These are phyloP conservation scores for Lepidopterella palustris DNA, from an alignment of 495 filamentous ascomycete species.

Conservation along the genomic window DNA sequence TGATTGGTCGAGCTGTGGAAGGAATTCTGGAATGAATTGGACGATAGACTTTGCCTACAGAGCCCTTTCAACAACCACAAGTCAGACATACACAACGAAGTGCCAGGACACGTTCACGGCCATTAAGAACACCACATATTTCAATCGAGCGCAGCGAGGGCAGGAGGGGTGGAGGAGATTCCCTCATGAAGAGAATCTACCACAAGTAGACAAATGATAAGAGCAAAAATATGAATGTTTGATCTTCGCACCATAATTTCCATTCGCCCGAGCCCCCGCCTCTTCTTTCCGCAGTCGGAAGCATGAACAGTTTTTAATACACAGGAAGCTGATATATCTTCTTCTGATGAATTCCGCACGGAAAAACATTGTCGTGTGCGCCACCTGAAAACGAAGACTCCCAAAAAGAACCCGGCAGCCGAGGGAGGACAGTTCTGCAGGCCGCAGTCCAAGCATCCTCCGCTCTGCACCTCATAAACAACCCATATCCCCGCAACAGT, in stretches of 20 bases:
- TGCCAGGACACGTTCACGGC: no score
- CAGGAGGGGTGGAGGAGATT: no score
- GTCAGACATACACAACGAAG: no score
- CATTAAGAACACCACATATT: no score
- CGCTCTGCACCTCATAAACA: not conserved
- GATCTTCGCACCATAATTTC: not conserved
- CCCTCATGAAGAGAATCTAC: no score
- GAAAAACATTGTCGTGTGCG: slow-evolving; percentile 1
- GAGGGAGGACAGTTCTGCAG: not conserved
- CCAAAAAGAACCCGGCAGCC: not conserved
- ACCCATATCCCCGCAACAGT: not conserved
- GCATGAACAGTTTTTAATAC: not conserved
- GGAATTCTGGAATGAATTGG: no score
- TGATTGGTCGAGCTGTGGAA: no score
- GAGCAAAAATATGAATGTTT: no score
- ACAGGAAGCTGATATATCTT: not conserved
- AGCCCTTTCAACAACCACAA: no score
- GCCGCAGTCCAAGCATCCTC: not conserved
- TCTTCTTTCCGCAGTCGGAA: not conserved
- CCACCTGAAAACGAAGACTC: not conserved
- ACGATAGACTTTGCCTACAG: no score
- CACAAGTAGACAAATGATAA: no score
- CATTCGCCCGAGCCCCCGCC: not conserved
- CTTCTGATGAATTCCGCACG: not conserved
- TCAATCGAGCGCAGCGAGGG: no score